Evolutionary conservation across 495 filamentous ascomycete species (phyloP), one percentile per base, ranked within the genome.

Genomic region (Collariella sp.): DNA sequence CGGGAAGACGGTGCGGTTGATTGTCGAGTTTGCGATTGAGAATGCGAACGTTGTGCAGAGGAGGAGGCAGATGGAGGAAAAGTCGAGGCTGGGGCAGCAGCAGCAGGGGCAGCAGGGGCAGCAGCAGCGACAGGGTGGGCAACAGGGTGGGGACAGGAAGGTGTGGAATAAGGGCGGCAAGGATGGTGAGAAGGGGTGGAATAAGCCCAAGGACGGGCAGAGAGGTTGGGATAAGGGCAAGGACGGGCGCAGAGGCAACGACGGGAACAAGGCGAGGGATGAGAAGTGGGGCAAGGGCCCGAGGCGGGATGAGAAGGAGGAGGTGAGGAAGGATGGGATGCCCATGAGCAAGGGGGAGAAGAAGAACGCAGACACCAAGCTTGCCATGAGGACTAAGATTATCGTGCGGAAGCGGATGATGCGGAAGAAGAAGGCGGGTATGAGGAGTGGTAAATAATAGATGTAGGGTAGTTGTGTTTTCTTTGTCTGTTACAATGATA

Each of bases 1-100:
- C 3, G 77, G 76, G 42, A 78, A 78, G 64, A 75, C 72, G 49
- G 70, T 72, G 46, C 76, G 91, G 13, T 69, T 97, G 45, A 88
- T 99, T 67, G 91, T 91, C 34, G 93, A 99, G 66, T 99, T 99
- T 72, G 91, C 93, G 12, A 96, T 99, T 65, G 93, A 99, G 69
- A 99, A 99, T 60, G 90, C 88, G 6, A 88, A 96, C 62, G 93
- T 99, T 5, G 86, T 99, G 34, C 75, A 78, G 53, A 76, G 93
- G 52, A 73, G 93, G 22, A 82, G 78, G 57, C 87, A 91, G 56
- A 74, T 76, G 20, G 85, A 95, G 64, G 75, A 73, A 46, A 89
- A 82, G 66, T 73, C 76, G 16, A 65, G 77, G 46, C 86, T 79
- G 62, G 70, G 76, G 16, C 60, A 73, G 44, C 50, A 44, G 10